A percentile compares a stretch with the other conserved stretches of the same genome.
These are phyloP conservation scores for Wickerhamiella slavikovae DNA, from an alignment of 805 yeast species.

Conservation along the genomic window DNA sequence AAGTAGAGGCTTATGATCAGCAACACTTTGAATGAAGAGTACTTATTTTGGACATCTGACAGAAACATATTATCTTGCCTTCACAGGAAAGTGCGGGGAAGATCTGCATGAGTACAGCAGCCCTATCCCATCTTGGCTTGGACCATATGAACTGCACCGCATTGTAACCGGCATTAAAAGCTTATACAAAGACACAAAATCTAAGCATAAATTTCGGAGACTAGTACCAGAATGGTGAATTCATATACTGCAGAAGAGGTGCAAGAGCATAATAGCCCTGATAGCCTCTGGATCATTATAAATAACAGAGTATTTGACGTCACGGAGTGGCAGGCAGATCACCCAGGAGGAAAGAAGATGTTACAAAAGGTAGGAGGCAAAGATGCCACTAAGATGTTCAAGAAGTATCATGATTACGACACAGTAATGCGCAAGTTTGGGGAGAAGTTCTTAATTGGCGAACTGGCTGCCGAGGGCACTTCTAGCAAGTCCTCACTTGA, in stretches of 20 bases:
- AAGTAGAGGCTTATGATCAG: too few species aligned
- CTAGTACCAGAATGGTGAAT: constrained; percentile 10
- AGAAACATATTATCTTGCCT: too few species aligned
- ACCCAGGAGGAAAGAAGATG: constrained; percentile 67
- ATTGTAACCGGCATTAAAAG: too few species aligned
- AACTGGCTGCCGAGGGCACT: constrained; percentile 7
- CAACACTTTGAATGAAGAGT: too few species aligned
- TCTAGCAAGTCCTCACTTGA: constrained; percentile 1
- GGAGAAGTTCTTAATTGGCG: constrained; percentile 17
- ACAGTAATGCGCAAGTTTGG: constrained; percentile 19
- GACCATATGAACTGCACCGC: too few species aligned
- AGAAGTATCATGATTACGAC: constrained; percentile 24
- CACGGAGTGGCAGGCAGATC: constrained; percentile 47
- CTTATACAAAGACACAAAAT: too few species aligned
- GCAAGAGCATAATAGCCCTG: constrained; percentile 48
- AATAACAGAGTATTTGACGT: constrained; percentile 66
- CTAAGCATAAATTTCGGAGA: too few species aligned
- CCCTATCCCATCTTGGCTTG: too few species aligned
- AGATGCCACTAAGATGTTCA: constrained; percentile 52
- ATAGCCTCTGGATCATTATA: constrained; percentile 68
- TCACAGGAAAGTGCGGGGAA: too few species aligned
- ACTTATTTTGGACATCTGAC: too few species aligned
- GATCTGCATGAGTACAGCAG: too few species aligned
- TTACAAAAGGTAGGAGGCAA: constrained; percentile 61
- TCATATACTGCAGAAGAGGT: constrained; percentile 26